Evolutionary conservation across 495 filamentous ascomycete genomes (phyloP).

Genomic region (Penicillium psychrofluorescens): DNA sequence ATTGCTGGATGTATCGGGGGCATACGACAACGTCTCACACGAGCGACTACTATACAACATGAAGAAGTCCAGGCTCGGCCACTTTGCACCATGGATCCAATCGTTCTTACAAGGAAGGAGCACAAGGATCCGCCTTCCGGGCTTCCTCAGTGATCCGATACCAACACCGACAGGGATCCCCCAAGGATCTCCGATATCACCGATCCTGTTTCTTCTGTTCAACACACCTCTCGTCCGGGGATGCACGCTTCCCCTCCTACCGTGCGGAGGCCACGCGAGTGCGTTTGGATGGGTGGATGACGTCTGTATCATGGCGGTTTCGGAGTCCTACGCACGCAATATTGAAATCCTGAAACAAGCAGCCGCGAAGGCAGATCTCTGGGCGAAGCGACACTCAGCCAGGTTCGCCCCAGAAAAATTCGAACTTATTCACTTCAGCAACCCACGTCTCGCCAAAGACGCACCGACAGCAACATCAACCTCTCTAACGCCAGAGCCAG

Average conservation of each 20-base stretch:
- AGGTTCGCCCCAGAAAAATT: no score
- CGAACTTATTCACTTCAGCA: no score
- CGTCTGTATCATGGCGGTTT: no score
- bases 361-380: no score
- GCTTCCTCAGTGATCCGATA: not conserved
- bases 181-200: conserved; percentile 15
- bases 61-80: not conserved
- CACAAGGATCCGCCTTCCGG: conserved; percentile 1
- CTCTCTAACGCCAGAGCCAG: no score
- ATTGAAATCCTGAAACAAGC: no score
- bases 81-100: conserved; percentile 4
- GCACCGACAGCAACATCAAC: no score
- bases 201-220: conserved; percentile 17
- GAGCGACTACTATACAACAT: not conserved
- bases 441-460: no score
- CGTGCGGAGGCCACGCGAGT: no score
- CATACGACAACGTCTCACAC: not conserved
- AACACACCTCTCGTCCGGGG: conserved; percentile 8
- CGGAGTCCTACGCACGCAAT: no score
- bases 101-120: not conserved
- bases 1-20: conserved; percentile 14
- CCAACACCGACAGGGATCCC: conserved; percentile 8
- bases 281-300: conserved; percentile 10
- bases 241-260: no score
- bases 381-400: no score